Conservation (phyloP, 2,329 filamentous ascomycete species). For the Clonostachys byssicola region DNA sequence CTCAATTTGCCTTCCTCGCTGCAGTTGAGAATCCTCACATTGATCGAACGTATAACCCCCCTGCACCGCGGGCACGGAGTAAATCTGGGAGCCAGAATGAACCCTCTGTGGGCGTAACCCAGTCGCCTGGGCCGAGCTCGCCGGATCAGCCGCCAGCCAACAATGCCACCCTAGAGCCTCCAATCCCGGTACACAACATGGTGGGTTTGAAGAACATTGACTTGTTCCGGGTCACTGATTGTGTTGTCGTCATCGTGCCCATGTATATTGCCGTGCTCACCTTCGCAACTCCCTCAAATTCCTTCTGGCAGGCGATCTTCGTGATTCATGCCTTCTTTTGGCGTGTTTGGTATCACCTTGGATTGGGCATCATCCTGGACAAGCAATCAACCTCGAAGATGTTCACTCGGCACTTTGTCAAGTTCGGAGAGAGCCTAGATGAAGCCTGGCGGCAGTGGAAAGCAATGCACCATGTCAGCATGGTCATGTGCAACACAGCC, state of each 20-base stretch:
- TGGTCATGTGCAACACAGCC: slow-evolving; percentile 82
- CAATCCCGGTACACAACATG: slow-evolving; percentile 74
- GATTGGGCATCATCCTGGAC: slow-evolving; percentile 80
- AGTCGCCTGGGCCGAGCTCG: slow-evolving; percentile 7
- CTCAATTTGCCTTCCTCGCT: slow-evolving; percentile 89
- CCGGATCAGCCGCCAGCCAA: slow-evolving; percentile 15
- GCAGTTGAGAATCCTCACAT: slow-evolving; percentile 96
- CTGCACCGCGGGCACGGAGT: slow-evolving; percentile 63
- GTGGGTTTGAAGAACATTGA: slow-evolving; percentile 83
- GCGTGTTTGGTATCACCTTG: slow-evolving; percentile 89
- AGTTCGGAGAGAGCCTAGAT: slow-evolving; percentile 83
- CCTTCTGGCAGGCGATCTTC: slow-evolving; percentile 72
- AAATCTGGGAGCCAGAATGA: slow-evolving; percentile 23
- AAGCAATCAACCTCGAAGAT: slow-evolving; percentile 85
- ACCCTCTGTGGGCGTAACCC: slow-evolving; percentile 13
- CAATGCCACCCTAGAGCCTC: slow-evolving; percentile 29
- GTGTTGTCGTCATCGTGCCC: slow-evolving; percentile 72
- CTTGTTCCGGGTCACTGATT: slow-evolving; percentile 81
- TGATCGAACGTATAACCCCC: slow-evolving; percentile 94
- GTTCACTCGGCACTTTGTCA: slow-evolving; percentile 97
- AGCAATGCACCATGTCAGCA: slow-evolving; percentile 88
- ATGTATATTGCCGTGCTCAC: slow-evolving; percentile 72
- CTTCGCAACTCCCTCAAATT: slow-evolving; percentile 72
- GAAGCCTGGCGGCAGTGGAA: slow-evolving; percentile 99
- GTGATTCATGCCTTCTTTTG: slow-evolving; percentile 75